Evolutionary conservation across 129 eudicot genomes (phyloP), one percentile per base, ranked within the genome.

Genomic region (Erigeron canadensis): DNA sequence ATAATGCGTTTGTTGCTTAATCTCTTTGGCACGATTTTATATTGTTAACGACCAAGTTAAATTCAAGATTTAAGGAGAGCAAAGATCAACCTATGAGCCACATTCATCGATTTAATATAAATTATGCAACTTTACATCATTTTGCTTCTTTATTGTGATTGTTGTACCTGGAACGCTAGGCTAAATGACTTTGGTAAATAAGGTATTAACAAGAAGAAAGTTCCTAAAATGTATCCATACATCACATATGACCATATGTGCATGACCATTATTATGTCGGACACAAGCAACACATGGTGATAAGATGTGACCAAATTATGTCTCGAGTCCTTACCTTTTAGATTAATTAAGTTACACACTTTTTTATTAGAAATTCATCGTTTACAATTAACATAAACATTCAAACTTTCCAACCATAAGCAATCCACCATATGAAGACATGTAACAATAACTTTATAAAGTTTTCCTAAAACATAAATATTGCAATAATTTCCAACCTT

Each of bases 401-500:
- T 63, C 38, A 45, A 70, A 46, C n/a, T n/a, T n/a, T 16, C 37
- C 11, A 72, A 59, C 42, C 55, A 11, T 13, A 12, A 37, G 22
- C 40, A 74, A 74, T 63, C 51, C 42, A 74, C 65, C 43, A 22
- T 50, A 42, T 54, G 59, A 18, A 63, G 58, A 57, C 59, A 39
- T 16, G 23, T 19, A 5, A 51, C 37, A 10, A 34, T 11, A 69
- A 69, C 48, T 45, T 45, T 10, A n/a, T n/a, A 4, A 56, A 34
- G 12, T 7, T 22, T 47, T 15, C 64, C 65, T 21, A 37, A 16
- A 72, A 60, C n/a, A 57, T 23, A 34, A 72, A 18, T 53, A 12
- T 5, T 67, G 42, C 12, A 22, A 21, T 45, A 6, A 7, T 18
- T 46, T 40, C 53, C 70, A 44, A 2, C 5, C 11, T 4, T 51